Base-by-base conservation (phyloP, 768 basidiomycete species). In the Phanerochaete sordida region DNA sequence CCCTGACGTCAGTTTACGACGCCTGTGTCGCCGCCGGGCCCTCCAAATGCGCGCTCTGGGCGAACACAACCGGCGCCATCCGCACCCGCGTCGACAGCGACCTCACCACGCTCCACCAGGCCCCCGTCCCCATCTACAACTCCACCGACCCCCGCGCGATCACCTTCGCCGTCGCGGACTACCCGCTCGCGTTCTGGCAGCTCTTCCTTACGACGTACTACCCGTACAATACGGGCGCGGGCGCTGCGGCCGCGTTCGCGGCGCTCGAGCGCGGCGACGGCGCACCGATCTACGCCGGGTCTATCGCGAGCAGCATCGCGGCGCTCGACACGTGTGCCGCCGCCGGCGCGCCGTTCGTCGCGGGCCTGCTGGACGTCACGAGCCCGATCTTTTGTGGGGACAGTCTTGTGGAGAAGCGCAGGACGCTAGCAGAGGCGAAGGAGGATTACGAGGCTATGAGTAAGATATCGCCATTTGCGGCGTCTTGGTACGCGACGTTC, bases 1-100 rank as follows among this genome's bases (percentile, higher is more conserved):
- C 58, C 0, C 48, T 72, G 37, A 61, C 57, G 56, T 35, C 48
- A 2, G 62, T 65, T 55, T 74, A 67, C 62, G 57, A 63, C 55
- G 53, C 51, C 19, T 63, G 62, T 37, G 62, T 60, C 45, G 26
- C 62, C 1, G 71, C 71, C 15, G 69, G 69, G 2, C 65, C 67
- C 0, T 46, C 61, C 19, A 46, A 56, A 13, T 74, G 73, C 56
- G 58, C 66, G 2, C 56, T 74, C 28, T 65, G 64, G 49, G 69
- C 67, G 52, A 30, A 61, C 7, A 66, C 62, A 33, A 51, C 66
- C 1, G 62, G 58, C 2, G 28, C 39, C n/a, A 62, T 73, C 33
- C 46, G 59, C 15, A 58, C 56, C 1, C 66, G 68, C 12, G 66
- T 67, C 47, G 26, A 60, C 23, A 7, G 24, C 7, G 7, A 56